Base-by-base conservation (phyloP, 2,329 filamentous ascomycete species). In the Metarhizium brunneum region DNA sequence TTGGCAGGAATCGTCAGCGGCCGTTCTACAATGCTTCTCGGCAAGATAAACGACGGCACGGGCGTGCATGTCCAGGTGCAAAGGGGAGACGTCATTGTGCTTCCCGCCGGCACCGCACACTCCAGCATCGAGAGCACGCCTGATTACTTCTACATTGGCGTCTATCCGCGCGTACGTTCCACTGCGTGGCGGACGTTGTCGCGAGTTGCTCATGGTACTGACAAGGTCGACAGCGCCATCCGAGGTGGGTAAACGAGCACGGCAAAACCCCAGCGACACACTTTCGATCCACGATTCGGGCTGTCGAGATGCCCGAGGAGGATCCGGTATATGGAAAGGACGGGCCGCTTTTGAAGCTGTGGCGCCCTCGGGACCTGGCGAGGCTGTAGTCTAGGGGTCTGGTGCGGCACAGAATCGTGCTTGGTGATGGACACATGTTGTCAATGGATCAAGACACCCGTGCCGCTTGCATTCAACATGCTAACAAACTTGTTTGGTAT, bases 71-170 rank as follows among this genome's bases (percentile, higher is more conserved):
- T 62, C 29, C 16, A 53, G 20, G 62, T 63, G 4, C 8, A 54
- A 29, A 50, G 55, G 13, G 61, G 62, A 7, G 62, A 64, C 6
- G 62, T 63, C 4, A 56, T 64, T 29, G 58, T 63, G 0, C 54
- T 64, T 2, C 63, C 62, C 2, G 60, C 62, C 14, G 61, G 62
- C 1, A 61, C 61, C 1, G 60, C 62, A 1, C 61, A 65, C 38
- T 61, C 59, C 1, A 59, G 56, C 13, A 53, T 59, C 13, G 30
- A 58, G 30, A 62, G 60, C 50, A 59, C 57, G 11, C 56, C 55
- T 2, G 53, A 64, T n/a, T 64, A 65, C 29, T 54, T 56, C 4
- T 63, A 62, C 18, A 58, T 65, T 13, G 63, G 62, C 3, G 58
- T 64, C 2, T 65, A 63, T 50, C 60, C 61, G 13, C 48, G 56